These are phyloP conservation scores for Medicago lupulina DNA, from an alignment of 306 rosid genomes.

Conservation along the genomic window DNA sequence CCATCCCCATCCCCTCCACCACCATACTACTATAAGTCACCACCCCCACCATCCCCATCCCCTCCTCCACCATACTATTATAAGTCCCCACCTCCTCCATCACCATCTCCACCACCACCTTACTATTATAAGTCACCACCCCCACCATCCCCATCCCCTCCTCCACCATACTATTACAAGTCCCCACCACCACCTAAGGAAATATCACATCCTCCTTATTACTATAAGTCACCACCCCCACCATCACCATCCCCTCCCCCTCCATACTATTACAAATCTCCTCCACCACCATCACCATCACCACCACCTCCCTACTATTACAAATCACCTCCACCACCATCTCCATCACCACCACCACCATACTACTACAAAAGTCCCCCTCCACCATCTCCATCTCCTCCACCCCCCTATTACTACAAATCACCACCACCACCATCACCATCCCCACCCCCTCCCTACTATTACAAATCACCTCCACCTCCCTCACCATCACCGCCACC, in stretches of 20 bases:
- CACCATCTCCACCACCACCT: not conserved
- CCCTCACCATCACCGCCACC: constrained; percentile 47
- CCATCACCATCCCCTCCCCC: not conserved
- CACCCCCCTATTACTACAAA: constrained; percentile 48
- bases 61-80: not conserved
- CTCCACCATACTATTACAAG: not conserved
- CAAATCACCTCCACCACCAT: constrained; percentile 20
- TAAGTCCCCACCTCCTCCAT: not conserved
- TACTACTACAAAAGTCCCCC: constrained; percentile 50
- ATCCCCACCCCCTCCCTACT: constrained; percentile 47
- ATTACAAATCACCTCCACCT: constrained; percentile 55
- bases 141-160: not conserved
- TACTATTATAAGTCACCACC: not conserved
- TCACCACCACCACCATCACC: constrained; percentile 51
- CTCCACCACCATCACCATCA: not conserved
- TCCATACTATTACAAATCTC: not conserved
- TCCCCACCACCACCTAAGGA: not conserved
- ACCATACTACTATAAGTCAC: constrained; percentile 1
- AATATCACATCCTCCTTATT: too few species aligned
- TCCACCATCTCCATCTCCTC: constrained; percentile 35
- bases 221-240: not conserved
- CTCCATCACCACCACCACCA: constrained; percentile 37
- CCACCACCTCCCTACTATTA: constrained; percentile 38
- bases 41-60: not conserved
- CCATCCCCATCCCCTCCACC: constrained; percentile 15